Percentiles rank a stretch among this genome's conserved stretches.
Evolutionary conservation across 352 stramenopile species (phyloP).

Genomic region (Globisporangium camurandrum): DNA sequence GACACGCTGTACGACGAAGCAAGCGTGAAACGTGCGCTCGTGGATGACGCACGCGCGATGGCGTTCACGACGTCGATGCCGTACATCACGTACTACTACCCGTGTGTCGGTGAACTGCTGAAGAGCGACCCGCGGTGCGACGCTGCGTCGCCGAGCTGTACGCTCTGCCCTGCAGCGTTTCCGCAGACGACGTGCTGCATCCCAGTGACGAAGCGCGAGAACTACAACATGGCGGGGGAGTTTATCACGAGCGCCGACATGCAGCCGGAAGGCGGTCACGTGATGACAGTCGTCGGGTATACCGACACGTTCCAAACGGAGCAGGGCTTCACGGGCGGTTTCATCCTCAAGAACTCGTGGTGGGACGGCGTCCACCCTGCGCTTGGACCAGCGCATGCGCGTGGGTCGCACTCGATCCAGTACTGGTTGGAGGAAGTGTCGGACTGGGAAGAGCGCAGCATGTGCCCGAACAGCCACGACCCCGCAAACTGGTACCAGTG

Average conservation of each 20-base stretch:
- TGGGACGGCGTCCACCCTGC: slow-evolving; percentile 49
- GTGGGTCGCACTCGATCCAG: slow-evolving; percentile 57
- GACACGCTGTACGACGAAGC: slow-evolving; percentile 32
- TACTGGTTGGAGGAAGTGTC: slow-evolving; percentile 71
- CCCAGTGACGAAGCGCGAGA: slow-evolving; percentile 25
- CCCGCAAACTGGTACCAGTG: slow-evolving; percentile 72
- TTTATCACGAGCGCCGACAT: slow-evolving; percentile 51
- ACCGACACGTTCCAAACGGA: slow-evolving; percentile 57
- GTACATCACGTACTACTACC: slow-evolving; percentile 56
- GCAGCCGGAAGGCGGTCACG: slow-evolving; percentile 45
- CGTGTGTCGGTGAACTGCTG: slow-evolving; percentile 45
- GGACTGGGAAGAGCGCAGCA: slow-evolving; percentile 56
- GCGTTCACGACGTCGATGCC: slow-evolving; percentile 45
- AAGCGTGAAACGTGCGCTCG: slow-evolving; percentile 32
- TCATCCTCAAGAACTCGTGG: slow-evolving; percentile 79
- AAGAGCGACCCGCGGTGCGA: slow-evolving; percentile 43
- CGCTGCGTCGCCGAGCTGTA: slow-evolving; percentile 34
- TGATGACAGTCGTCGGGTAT: slow-evolving; percentile 65
- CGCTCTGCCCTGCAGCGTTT: slow-evolving; percentile 39
- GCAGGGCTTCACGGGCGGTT: slow-evolving; percentile 53
- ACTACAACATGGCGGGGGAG: slow-evolving; percentile 65
- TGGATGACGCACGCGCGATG: slow-evolving; percentile 37
- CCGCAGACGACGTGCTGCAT: slow-evolving; percentile 51
- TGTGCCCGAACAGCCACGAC: slow-evolving; percentile 68
- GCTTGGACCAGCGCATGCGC: slow-evolving; percentile 48